Conservation (phyloP, 805 yeast genomes). For the Clavispora fructus region DNA sequence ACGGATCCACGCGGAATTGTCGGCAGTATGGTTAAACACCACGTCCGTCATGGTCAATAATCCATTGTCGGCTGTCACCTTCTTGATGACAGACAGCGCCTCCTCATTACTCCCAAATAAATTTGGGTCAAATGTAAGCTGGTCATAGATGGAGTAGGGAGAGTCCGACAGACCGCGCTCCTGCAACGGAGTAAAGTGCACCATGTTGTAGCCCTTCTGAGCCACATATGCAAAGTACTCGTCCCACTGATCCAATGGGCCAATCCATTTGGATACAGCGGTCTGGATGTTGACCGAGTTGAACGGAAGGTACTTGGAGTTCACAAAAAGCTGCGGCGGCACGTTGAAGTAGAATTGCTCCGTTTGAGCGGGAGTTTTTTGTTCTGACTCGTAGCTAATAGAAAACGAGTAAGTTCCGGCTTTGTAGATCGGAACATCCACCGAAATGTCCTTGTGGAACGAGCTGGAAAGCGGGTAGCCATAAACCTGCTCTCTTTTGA, state of each 20-base stretch:
- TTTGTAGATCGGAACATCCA: constrained; percentile 55
- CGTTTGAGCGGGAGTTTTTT: constrained; percentile 20
- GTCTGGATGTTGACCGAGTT: constrained; percentile 80
- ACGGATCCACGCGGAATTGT: constrained; percentile 79
- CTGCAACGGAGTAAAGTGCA: constrained; percentile 94
- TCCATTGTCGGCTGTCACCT: constrained; percentile 49
- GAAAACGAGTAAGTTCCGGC: constrained; percentile 84
- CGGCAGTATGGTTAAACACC: constrained; percentile 92
- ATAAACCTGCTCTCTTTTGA: constrained; percentile 53
- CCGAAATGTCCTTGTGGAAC: constrained; percentile 57
- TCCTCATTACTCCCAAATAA: constrained; percentile 53
- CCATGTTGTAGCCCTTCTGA: constrained; percentile 85
- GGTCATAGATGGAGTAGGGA: constrained; percentile 90
- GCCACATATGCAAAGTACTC: constrained; percentile 55
- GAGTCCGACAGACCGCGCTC: constrained; percentile 85
- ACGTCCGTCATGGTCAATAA: constrained; percentile 83
- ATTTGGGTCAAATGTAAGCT: constrained; percentile 65
- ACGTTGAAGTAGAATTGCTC: constrained; percentile 71
- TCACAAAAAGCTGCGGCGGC: constrained; percentile 65
- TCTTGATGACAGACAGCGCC: constrained; percentile 46
- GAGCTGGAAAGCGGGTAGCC: constrained; percentile 47
- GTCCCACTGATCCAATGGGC: constrained; percentile 64
- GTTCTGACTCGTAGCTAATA: constrained; percentile 45
- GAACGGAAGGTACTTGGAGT: constrained; percentile 56
- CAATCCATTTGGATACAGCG: constrained; percentile 89